Evolutionary conservation across 2,329 filamentous ascomycete genomes (phyloP), one percentile per base, ranked within the genome.

Genomic region (Fusarium udum): DNA sequence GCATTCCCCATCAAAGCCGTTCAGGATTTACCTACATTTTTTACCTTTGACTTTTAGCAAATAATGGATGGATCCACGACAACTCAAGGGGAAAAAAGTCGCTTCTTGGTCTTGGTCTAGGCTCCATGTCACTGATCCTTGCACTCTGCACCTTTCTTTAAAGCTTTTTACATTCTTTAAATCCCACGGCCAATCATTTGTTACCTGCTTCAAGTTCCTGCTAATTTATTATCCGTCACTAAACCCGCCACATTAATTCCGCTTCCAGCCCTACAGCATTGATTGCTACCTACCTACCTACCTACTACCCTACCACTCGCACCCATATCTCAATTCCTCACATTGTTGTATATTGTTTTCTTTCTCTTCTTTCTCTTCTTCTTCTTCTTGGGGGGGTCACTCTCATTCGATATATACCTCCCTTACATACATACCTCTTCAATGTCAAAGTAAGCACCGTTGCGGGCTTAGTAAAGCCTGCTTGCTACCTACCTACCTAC

Each of bases 401-500:
- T 48, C 39, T 37, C 31, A 42, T 24, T 37, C 24, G 7, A 18
- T 9, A 52, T 26, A 28, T n/a, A 22, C n/a, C 22, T 22, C 26
- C 45, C 26, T 28, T 9, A 52, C 22, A 28, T 9, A 52, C 22
- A 28, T 22, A 26, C 45, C 18, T 34, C 45, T 39, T 26, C 34
- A 46, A 69, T 69, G 65, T 32, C 31, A 59, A 40, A 46, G n/a
- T 52, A 24, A 32, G 18, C 20, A 49, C 15, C 31, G 37, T 85
- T 75, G 45, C 83, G 31, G 39, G 36, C 49, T 61, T 58, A 26
- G n/a, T 51, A 36, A 56, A n/a, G 43, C 53, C 49, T 67, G 55
- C 31, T 39, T 52, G 39, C 45, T 28, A 45, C 14, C 14, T 37
- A 53, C 40, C 8, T n/a, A n/a, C 39, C 40, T 43, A 46, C 26